phyloP scores from a whole-genome alignment of 129 eudicot genomes.

The Pseudognaphalium luteoalbum region DNA sequence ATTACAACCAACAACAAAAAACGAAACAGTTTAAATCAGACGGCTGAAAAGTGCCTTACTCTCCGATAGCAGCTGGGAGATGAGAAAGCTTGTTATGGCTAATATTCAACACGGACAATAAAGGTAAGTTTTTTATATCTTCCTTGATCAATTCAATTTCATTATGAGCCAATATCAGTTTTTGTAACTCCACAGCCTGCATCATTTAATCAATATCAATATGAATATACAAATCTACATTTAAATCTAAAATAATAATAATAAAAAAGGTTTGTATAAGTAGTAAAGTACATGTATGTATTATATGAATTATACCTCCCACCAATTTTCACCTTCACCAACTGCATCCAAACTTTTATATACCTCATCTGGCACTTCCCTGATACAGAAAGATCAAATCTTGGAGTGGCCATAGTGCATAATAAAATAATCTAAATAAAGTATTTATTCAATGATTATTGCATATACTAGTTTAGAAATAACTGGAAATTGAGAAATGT shows the following conservation, averaged over 20 bases:
- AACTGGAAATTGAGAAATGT: neutral
- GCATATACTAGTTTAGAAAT: neutral
- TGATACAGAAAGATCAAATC: constrained; percentile 22
- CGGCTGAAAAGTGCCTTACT: constrained; percentile 48
- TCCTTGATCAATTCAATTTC: constrained; percentile 74
- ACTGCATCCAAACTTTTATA: constrained; percentile 84
- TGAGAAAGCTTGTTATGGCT: constrained; percentile 86
- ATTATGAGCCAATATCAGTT: constrained; percentile 95
- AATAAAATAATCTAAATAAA: neutral
- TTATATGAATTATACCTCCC: constrained; percentile 66
- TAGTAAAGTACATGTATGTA: too few species aligned
- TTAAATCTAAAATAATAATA: too few species aligned
- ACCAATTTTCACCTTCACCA: constrained; percentile 93
- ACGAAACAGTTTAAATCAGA: neutral
- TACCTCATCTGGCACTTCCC: constrained; percentile 90
- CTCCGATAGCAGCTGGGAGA: constrained; percentile 93
- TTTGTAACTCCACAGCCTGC: constrained; percentile 94
- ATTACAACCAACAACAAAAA: neutral
- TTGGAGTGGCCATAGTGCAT: neutral
- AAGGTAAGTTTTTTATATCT: constrained; percentile 76
- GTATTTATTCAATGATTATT: neutral
- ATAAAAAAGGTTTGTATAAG: neutral
- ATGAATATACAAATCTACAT: neutral
- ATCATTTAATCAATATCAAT: neutral
- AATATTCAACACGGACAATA: constrained; percentile 66